phyloP scores from a whole-genome alignment of 169 alveolate species.

The Amoebophrya sp. region DNA sequence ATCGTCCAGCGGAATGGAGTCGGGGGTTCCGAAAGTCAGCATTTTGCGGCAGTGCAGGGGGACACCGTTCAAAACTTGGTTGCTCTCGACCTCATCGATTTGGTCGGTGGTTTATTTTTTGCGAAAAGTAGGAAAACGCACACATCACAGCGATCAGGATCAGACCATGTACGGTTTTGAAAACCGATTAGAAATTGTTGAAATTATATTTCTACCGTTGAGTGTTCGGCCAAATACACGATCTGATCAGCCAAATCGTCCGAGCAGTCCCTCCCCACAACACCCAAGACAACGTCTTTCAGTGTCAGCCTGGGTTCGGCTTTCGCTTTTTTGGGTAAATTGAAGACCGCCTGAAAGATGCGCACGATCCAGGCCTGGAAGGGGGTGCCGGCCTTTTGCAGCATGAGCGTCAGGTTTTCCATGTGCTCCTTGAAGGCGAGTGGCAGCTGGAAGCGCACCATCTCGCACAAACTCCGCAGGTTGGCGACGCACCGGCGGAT shows the following conservation, averaged over 20 bases:
- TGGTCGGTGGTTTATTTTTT: not conserved
- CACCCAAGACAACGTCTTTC: not conserved
- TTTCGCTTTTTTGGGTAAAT: not conserved
- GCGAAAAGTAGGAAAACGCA: not conserved
- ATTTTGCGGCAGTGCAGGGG: not conserved
- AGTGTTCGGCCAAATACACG: not conserved
- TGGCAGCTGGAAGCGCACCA: slow-evolving; percentile 13
- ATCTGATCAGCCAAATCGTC: not conserved
- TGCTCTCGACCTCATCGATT: not conserved
- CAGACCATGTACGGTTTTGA: too few relatives aligned
- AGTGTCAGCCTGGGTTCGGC: not conserved
- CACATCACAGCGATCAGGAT: too few relatives aligned
- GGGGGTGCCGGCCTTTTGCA: not conserved
- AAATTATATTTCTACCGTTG: not conserved
- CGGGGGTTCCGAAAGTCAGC: not conserved
- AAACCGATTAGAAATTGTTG: too few relatives aligned
- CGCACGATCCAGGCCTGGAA: not conserved
- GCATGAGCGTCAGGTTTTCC: not conserved
- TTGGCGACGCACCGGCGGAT: not conserved
- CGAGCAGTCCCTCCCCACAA: not conserved
- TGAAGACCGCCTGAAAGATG: not conserved
- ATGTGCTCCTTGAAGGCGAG: not conserved
- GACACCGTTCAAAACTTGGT: not conserved
- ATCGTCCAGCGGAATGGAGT: not conserved
- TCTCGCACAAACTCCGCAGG: not conserved